A percentile compares a stretch with the other conserved stretches of the same genome.
phyloP scores from a whole-genome alignment of 148 eudicot species.

The Chenopodium suecicum region DNA sequence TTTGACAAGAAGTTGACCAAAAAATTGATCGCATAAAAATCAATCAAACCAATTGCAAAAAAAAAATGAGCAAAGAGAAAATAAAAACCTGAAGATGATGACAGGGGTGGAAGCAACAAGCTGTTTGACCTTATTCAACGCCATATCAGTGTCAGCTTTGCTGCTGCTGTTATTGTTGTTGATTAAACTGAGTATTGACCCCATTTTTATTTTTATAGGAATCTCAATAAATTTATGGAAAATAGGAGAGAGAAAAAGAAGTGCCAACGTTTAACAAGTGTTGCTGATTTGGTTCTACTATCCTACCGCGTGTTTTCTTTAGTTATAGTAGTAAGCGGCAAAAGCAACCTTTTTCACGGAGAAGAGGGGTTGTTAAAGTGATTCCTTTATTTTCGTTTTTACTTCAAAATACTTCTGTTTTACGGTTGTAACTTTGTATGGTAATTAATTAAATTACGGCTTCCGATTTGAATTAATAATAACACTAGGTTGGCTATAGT shows the following conservation, averaged over 20 bases:
- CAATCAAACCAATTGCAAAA: not conserved
- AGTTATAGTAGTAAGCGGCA: too few species aligned
- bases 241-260: not conserved
- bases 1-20: not conserved
- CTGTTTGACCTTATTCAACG: conserved; percentile 56
- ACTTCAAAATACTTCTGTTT: too few species aligned
- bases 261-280: not conserved
- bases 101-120: conserved; percentile 59
- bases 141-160: conserved; percentile 47
- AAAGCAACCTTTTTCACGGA: too few species aligned
- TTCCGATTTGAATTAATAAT: too few species aligned
- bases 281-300: not conserved
- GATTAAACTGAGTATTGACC: conserved; percentile 22
- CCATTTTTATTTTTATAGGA: conserved; percentile 10
- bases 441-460: too few species aligned
- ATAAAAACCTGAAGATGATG: conserved; percentile 60
- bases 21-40: not conserved
- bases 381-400: too few species aligned
- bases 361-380: too few species aligned
- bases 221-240: too few species aligned
- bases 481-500: too few species aligned
- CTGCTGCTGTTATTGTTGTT: conserved; percentile 10
- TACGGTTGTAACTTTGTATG: too few species aligned
- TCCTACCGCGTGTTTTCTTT: not conserved
- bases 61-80: not conserved